Evolutionary conservation across 495 filamentous ascomycete species (phyloP).

Genomic region (Astrothelium subdiscretum): DNA sequence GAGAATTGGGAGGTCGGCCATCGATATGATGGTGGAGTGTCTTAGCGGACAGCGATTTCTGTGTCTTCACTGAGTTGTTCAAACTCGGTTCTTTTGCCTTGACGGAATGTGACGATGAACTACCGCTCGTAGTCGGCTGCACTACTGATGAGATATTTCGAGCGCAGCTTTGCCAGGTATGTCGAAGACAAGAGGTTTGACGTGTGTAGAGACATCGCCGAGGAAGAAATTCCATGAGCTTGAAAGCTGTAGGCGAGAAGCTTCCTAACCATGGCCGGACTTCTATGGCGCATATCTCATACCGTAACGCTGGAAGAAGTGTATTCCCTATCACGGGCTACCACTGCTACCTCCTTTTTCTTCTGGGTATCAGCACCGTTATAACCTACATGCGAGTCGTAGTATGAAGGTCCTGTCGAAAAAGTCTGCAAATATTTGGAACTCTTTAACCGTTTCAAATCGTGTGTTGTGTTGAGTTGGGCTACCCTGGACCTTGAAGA

Average conservation of each 20-base stretch:
- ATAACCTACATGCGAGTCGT: too few species aligned
- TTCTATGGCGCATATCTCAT: too few species aligned
- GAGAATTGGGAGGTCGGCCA: slow-evolving; percentile 34
- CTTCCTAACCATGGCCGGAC: neutral
- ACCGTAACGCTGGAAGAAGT: too few species aligned
- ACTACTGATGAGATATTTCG: neutral
- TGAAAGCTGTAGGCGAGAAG: neutral
- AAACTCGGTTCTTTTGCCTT: neutral
- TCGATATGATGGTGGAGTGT: neutral
- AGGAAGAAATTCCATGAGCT: neutral
- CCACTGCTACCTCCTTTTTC: too few species aligned
- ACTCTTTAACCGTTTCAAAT: too few species aligned
- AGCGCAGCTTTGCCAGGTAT: neutral
- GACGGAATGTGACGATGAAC: neutral
- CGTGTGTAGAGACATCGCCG: neutral
- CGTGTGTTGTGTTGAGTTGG: too few species aligned
- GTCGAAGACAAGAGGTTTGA: neutral
- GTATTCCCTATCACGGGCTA: too few species aligned
- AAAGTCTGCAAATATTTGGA: too few species aligned
- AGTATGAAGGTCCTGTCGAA: too few species aligned
- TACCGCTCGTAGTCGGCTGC: neutral
- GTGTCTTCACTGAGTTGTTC: neutral
- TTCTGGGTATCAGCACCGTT: too few species aligned
- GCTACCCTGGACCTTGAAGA: too few species aligned
- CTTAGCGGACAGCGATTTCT: neutral